phyloP scores from a whole-genome alignment of 2,329 filamentous ascomycete genomes.

The Ceratocystis colombiana region DNA sequence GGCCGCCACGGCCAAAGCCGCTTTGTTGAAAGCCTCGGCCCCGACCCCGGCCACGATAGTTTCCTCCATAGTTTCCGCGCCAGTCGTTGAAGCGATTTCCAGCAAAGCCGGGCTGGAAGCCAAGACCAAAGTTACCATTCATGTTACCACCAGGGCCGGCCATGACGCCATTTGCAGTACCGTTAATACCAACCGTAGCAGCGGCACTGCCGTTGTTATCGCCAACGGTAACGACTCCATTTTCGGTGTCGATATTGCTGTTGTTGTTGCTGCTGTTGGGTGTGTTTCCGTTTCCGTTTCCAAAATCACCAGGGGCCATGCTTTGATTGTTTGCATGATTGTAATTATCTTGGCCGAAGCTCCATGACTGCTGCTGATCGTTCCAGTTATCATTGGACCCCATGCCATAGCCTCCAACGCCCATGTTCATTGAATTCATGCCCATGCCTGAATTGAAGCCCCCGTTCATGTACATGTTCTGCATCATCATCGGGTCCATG shows the following conservation, averaged over 20 bases:
- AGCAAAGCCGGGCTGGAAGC: conserved; percentile 17
- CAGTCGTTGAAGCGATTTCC: conserved; percentile 25
- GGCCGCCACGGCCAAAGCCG: conserved; percentile 26
- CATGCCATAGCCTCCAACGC: conserved; percentile 64
- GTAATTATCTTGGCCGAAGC: conserved; percentile 81
- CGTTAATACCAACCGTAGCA: conserved; percentile 17
- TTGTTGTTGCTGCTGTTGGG: conserved; percentile 43
- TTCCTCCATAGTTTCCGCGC: conserved; percentile 20
- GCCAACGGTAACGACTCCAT: conserved; percentile 11
- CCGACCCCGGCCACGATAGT: conserved; percentile 23
- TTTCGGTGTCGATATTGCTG: conserved; percentile 33
- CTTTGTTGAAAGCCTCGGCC: conserved; percentile 23
- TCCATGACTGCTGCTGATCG: conserved; percentile 65
- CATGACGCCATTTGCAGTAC: conserved; percentile 7
- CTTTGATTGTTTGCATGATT: conserved; percentile 73
- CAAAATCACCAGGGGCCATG: conserved; percentile 72
- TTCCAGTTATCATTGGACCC: conserved; percentile 71
- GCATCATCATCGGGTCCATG: conserved; percentile 72
- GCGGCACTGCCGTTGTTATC: conserved; percentile 31
- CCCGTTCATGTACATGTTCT: conserved; percentile 70
- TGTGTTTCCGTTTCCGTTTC: conserved; percentile 45
- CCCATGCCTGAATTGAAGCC: conserved; percentile 55
- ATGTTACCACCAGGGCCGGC: conserved; percentile 1
- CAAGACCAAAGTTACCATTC: conserved; percentile 17
- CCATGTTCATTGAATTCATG: conserved; percentile 47